These are phyloP conservation scores for Allomyces arbusculus DNA, from an alignment of 192 early-diverging fungal genomes.

Conservation along the genomic window DNA sequence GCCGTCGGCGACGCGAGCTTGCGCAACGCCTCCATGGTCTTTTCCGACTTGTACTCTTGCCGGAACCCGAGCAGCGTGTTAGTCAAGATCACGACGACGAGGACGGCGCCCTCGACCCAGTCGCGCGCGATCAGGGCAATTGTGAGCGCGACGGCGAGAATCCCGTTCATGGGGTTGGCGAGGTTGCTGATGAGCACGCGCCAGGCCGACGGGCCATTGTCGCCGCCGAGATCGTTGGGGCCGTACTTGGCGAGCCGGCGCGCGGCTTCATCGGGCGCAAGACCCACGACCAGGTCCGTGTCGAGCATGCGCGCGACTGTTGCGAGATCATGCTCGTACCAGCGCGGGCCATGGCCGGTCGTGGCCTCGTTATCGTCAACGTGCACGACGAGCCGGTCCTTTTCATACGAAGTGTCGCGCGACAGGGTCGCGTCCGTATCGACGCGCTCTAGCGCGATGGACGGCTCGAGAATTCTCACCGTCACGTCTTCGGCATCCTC, in stretches of 20 bases:
- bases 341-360: constrained; percentile 7
- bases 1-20: constrained; percentile 71
- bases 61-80: constrained; percentile 81
- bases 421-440: too few species aligned
- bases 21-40: constrained; percentile 81
- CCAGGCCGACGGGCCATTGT: constrained; percentile 39
- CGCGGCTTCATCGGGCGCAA: constrained; percentile 31
- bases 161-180: constrained; percentile 83
- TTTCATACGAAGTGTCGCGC: too few species aligned
- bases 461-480: too few species aligned
- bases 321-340: constrained; percentile 83
- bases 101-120: constrained; percentile 32
- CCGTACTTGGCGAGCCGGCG: constrained; percentile 60
- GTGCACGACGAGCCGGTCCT: too few species aligned
- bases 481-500: too few species aligned
- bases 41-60: constrained; percentile 89
- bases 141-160: constrained; percentile 58
- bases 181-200: constrained; percentile 71
- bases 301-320: constrained; percentile 68
- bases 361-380: too few species aligned
- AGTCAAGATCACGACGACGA: constrained; percentile 56
- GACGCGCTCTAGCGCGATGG: too few species aligned
- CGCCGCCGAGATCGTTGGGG: constrained; percentile 55
- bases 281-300: constrained; percentile 36
- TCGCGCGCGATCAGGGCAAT: constrained; percentile 63